Percentiles rank a stretch among this genome's conserved stretches.
These are phyloP conservation scores for Lodderomyces jiufengensis DNA, from an alignment of 1,139 yeast species.

Conservation along the genomic window DNA sequence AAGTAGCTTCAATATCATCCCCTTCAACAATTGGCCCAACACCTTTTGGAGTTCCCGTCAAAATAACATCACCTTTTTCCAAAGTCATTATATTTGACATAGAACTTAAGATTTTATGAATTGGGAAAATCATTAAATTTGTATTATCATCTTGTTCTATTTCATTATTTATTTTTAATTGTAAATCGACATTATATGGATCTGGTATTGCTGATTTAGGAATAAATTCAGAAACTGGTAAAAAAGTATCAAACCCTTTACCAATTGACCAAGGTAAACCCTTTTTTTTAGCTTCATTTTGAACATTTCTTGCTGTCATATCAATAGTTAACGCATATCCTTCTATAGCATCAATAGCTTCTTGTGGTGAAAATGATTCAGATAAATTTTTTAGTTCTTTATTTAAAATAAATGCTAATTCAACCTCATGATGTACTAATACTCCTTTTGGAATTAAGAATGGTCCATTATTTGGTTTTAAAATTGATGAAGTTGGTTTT, in stretches of 20 bases:
- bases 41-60: slow-evolving; percentile 99
- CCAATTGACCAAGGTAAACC: slow-evolving; percentile 97
- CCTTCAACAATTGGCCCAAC: slow-evolving; percentile 83
- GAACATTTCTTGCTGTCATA: slow-evolving; percentile 93
- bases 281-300: slow-evolving; percentile 88
- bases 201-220: slow-evolving; percentile 64
- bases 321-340: slow-evolving; percentile 89
- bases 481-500: slow-evolving; percentile 72
- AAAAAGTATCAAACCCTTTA: slow-evolving; percentile 93
- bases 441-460: slow-evolving; percentile 80
- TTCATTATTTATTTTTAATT: slow-evolving; percentile 67
- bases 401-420: slow-evolving; percentile 75
- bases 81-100: slow-evolving; percentile 88
- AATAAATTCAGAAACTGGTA: slow-evolving; percentile 74
- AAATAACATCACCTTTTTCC: slow-evolving; percentile 82
- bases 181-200: slow-evolving; percentile 68
- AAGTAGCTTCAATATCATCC: slow-evolving; percentile 64
- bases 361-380: slow-evolving; percentile 54
- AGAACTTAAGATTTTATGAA: slow-evolving; percentile 73
- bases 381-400: slow-evolving; percentile 61
- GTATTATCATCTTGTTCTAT: slow-evolving; percentile 73
- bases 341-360: slow-evolving; percentile 73
- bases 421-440: slow-evolving; percentile 87
- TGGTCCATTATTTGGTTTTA: slow-evolving; percentile 66
- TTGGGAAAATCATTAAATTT: slow-evolving; percentile 83